These are phyloP conservation scores for Trifolium dubium DNA, from an alignment of 306 rosid species.

Conservation along the genomic window DNA sequence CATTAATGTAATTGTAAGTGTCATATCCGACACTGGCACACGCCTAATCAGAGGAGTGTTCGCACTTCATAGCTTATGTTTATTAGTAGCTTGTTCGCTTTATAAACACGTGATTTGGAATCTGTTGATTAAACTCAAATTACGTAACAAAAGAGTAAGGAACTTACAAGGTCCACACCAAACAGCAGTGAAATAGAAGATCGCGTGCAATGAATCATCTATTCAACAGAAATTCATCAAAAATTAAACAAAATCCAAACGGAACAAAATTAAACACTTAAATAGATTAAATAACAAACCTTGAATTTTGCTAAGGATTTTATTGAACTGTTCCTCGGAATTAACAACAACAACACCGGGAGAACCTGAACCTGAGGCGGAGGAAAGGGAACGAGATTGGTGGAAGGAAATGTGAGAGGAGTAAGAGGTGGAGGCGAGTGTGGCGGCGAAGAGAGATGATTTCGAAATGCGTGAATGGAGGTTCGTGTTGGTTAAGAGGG, in stretches of 20 bases:
- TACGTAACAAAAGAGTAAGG: background rate
- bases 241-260: background rate
- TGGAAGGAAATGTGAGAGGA: conserved; percentile 41
- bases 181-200: conserved; percentile 86
- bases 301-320: conserved; percentile 53
- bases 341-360: conserved; percentile 58
- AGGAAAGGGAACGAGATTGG: conserved; percentile 45
- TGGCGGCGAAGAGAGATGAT: conserved; percentile 39
- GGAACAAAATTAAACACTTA: background rate
- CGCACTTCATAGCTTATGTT: too few relatives aligned
- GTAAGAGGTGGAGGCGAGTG: conserved; percentile 16
- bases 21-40: too few relatives aligned
- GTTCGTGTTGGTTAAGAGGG: conserved; percentile 8
- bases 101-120: background rate
- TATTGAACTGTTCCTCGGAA: conserved; percentile 62
- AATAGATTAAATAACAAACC: conserved; percentile 34
- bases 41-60: too few relatives aligned
- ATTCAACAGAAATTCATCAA: conserved; percentile 32
- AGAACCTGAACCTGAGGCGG: conserved; percentile 60
- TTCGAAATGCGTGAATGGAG: conserved; percentile 20
- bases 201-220: conserved; percentile 69
- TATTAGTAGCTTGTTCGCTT: too few relatives aligned
- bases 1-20: too few relatives aligned
- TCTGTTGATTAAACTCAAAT: background rate
- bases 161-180: conserved; percentile 98